phyloP scores from a whole-genome alignment of 805 yeast genomes.

The Ogataea glucozyma region DNA sequence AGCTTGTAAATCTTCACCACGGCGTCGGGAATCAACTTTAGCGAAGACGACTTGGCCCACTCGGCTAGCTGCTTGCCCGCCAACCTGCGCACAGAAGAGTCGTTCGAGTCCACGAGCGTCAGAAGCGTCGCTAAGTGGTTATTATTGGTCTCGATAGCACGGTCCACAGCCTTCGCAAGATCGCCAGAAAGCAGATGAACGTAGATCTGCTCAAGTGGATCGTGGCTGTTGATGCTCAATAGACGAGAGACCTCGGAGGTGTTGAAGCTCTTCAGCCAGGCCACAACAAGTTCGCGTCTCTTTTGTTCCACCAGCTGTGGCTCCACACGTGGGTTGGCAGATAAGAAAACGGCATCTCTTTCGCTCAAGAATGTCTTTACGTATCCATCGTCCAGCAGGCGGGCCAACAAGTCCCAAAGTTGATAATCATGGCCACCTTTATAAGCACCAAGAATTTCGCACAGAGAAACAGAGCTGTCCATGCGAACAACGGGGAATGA shows the following conservation, averaged over 20 bases:
- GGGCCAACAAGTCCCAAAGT: constrained; percentile 59
- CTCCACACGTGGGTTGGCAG: constrained; percentile 11
- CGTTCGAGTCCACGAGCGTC: constrained; percentile 72
- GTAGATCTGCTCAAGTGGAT: constrained; percentile 53
- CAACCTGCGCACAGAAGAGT: constrained; percentile 50
- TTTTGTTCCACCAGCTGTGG: constrained; percentile 24
- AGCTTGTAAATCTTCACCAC: constrained; percentile 64
- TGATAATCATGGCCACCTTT: constrained; percentile 25
- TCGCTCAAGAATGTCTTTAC: constrained; percentile 17
- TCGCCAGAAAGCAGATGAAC: constrained; percentile 53
- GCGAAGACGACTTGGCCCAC: constrained; percentile 55
- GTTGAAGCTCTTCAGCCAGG: constrained; percentile 58
- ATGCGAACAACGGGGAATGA: constrained; percentile 40
- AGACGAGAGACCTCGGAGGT: constrained; percentile 37
- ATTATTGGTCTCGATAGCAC: constrained; percentile 62
- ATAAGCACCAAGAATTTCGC: constrained; percentile 27
- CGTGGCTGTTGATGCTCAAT: constrained; percentile 29
- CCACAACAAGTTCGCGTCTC: constrained; percentile 48
- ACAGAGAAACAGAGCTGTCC: constrained; percentile 34
- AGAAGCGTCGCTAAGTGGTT: constrained; percentile 70
- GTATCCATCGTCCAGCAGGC: constrained; percentile 53
- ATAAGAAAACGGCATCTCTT: constrained; percentile 9
- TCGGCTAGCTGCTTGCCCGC: constrained; percentile 63
- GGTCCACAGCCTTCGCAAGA: constrained; percentile 57
- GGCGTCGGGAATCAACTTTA: constrained; percentile 50